phyloP scores from a whole-genome alignment of 768 basidiomycete species.

The Pleurotus salmoneostramineus region DNA sequence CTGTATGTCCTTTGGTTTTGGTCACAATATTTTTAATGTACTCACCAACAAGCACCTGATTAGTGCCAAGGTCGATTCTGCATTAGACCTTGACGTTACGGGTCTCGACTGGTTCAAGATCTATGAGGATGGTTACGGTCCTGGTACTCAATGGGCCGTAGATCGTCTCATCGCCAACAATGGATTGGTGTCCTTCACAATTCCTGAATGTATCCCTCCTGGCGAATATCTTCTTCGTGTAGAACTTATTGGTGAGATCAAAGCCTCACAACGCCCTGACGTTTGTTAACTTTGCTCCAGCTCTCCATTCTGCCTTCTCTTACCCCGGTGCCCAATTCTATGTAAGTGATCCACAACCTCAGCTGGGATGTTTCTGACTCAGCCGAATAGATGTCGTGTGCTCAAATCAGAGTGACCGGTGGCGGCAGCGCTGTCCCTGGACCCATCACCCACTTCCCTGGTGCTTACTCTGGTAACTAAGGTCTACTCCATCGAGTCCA shows the following conservation, averaged over 20 bases:
- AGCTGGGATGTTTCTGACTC: background rate
- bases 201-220: constrained; percentile 12
- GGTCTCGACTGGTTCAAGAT: constrained; percentile 46
- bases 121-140: constrained; percentile 29
- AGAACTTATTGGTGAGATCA: constrained; percentile 1
- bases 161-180: constrained; percentile 35
- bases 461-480: background rate
- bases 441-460: constrained; percentile 1
- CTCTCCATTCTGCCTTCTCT: background rate
- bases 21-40: background rate
- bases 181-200: constrained; percentile 35
- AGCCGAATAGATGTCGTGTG: background rate
- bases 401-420: constrained; percentile 2
- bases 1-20: constrained; percentile 29
- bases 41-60: background rate
- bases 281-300: background rate
- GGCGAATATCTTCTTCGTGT: constrained; percentile 12
- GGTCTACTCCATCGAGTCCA: background rate
- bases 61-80: constrained; percentile 35
- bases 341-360: background rate
- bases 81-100: constrained; percentile 23
- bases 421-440: background rate
- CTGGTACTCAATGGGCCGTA: constrained; percentile 30
- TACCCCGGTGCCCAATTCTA: constrained; percentile 7
- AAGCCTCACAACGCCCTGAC: background rate